phyloP scores from a whole-genome alignment of 108 stramenopile species.

The Cyclostephanos tholiformis region DNA sequence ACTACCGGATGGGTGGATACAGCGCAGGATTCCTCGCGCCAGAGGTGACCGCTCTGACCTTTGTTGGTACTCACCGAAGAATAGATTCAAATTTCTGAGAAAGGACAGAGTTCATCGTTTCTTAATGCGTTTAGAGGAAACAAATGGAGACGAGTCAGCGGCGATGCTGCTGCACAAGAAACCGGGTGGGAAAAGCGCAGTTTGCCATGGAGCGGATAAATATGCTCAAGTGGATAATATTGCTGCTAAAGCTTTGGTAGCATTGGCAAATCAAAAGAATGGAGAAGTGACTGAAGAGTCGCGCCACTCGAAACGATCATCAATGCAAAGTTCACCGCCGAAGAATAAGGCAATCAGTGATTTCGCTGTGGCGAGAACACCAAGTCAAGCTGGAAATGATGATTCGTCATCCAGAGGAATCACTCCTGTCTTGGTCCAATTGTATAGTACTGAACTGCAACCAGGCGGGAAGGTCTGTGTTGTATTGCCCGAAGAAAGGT shows the following conservation, averaged over 20 bases:
- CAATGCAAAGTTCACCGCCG: no score
- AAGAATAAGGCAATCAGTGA: not conserved
- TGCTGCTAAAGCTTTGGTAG: slow-evolving; percentile 4
- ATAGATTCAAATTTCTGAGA: not conserved
- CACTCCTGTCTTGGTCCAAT: not conserved
- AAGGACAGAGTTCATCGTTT: not conserved
- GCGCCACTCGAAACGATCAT: not conserved
- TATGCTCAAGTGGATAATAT: not conserved
- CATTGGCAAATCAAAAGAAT: not conserved
- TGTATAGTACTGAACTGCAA: not conserved
- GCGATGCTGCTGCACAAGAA: not conserved
- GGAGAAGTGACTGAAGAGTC: not conserved
- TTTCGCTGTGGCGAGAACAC: not conserved
- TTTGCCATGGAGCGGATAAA: not conserved
- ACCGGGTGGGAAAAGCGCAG: not conserved
- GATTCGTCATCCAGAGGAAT: not conserved
- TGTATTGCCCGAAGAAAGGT: not conserved
- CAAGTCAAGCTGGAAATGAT: not conserved
- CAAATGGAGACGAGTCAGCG: not conserved
- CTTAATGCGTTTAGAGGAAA: not conserved
- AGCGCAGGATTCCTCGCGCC: not conserved
- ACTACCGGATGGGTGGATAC: slow-evolving; percentile 2
- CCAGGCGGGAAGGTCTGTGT: not conserved
- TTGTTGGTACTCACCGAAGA: not conserved
- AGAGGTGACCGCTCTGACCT: not conserved